Evolutionary conservation across 208 protist genomes (phyloP).

Genomic region (Wallacemonas rigidus): DNA sequence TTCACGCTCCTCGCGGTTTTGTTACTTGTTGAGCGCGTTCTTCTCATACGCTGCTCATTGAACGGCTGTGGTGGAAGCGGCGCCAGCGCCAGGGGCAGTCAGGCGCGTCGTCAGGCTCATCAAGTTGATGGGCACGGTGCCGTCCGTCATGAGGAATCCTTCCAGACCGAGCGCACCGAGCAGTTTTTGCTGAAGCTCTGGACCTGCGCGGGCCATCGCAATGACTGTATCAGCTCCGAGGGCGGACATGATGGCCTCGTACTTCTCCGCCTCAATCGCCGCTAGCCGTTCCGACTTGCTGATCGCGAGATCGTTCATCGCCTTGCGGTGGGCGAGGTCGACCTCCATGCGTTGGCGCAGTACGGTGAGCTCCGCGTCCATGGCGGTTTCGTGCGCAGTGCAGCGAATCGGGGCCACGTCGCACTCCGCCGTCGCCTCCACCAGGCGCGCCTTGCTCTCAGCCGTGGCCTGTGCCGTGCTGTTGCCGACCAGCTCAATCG

Average conservation of each 20-base stretch:
- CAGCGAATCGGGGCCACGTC: slow-evolving; percentile 56
- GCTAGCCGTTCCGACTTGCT: slow-evolving; percentile 56
- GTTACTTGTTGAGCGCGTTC: too few relatives aligned
- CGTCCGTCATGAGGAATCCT: slow-evolving; percentile 87
- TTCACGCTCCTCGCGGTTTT: too few relatives aligned
- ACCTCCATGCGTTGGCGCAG: slow-evolving; percentile 53
- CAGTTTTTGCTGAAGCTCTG: slow-evolving; percentile 80
- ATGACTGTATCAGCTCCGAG: slow-evolving; percentile 88
- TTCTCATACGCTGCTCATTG: neutral
- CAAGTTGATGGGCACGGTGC: slow-evolving; percentile 79
- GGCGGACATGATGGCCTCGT: slow-evolving; percentile 75
- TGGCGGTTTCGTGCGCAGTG: slow-evolving; percentile 37
- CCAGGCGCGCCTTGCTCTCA: slow-evolving; percentile 64
- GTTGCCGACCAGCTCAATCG: slow-evolving; percentile 70
- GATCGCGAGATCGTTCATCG: slow-evolving; percentile 77
- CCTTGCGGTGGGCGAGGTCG: slow-evolving; percentile 68
- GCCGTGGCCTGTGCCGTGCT: slow-evolving; percentile 78
- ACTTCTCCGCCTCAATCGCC: slow-evolving; percentile 70
- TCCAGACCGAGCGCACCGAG: slow-evolving; percentile 77
- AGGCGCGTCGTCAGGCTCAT: slow-evolving; percentile 91
- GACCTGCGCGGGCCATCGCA: slow-evolving; percentile 88
- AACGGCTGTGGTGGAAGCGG: neutral
- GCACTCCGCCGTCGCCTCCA: slow-evolving; percentile 56
- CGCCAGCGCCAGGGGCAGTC: slow-evolving; percentile 22
- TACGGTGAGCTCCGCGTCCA: slow-evolving; percentile 65